Evolutionary conservation across 176 grass and related monocot genomes (phyloP), one percentile per base, ranked within the genome.

Genomic region (Saccharum spontaneum): DNA sequence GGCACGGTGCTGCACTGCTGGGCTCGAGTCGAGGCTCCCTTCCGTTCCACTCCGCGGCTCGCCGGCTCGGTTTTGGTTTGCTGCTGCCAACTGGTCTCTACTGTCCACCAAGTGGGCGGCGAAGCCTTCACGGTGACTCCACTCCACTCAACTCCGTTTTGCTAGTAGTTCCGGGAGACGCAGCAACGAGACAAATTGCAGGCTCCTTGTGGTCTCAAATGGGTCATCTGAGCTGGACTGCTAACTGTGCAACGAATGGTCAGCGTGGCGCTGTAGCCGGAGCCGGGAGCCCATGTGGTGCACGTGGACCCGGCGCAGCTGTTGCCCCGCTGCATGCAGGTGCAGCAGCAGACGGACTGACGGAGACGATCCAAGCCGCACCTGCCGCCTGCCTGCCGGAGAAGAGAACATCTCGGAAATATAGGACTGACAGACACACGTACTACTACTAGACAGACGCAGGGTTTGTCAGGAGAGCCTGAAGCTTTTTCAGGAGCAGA

Each of bases 51-150:
- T 36, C 34, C 34, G 34, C 39, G 10, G 10, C 10, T 44, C 41
- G 10, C 3, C 0, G 45, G 46, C 16, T 49, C 2, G 20, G 18
- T 61, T 61, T 44, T 59, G 71, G 13, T 9, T 49, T 60, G 62
- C 88, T 60, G 85, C 64, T 63, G 91, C 78, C 91, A 90, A 76
- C 88, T 90, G 82, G 39, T 44, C 54, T 79, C 48, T 37, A 68
- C 33, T 20, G 4, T 24, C 84, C 81, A 45, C 75, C 89, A 22
- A 43, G 43, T 83, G 69, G 60, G 41, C n/a, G 70, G 23, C n/a
- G 57, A 44, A 43, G 54, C 28, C 67, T 65, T 83, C 34, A 4
- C 15, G 12, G 24, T 39, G 76, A 39, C 72, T 41, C 46, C 7
- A 10, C 60, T 62, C 59, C 1, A 24, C 60, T 62, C 59, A 0